Evolutionary conservation across 768 basidiomycete genomes (phyloP).

Genomic region (Suillus lakei): DNA sequence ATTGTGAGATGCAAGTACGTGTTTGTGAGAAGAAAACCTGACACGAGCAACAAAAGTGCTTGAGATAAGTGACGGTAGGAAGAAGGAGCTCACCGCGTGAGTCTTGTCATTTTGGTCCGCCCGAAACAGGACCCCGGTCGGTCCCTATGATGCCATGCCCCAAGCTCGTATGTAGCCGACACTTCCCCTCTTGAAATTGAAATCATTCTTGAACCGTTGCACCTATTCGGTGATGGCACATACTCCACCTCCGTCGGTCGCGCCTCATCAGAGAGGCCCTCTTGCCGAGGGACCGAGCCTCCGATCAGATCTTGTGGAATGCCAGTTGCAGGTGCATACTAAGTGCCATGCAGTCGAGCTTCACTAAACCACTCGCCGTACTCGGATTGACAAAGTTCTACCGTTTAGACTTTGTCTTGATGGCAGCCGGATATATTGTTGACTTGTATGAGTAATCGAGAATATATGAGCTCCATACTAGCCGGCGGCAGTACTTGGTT

Average conservation of each 20-base stretch:
- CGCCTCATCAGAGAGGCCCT: not conserved
- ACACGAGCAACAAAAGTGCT: not conserved
- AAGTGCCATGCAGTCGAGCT: no score
- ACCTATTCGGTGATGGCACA: not conserved
- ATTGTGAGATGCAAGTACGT: slow-evolving; percentile 18
- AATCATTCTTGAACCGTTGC: not conserved
- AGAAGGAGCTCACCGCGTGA: not conserved
- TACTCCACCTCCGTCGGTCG: not conserved
- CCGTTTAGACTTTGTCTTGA: no score
- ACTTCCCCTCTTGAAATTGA: not conserved
- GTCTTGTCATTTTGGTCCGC: slow-evolving; percentile 1
- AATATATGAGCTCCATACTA: no score
- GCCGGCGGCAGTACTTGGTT: no score
- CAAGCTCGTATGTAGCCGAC: not conserved
- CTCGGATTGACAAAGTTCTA: no score
- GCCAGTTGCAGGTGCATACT: not conserved
- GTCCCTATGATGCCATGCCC: not conserved
- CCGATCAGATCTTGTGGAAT: not conserved
- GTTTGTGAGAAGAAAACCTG: not conserved
- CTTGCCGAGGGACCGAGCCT: not conserved
- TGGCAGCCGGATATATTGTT: no score
- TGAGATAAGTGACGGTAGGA: not conserved
- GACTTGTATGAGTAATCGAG: no score
- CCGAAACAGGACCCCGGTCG: slow-evolving; percentile 3
- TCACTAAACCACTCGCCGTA: no score